A percentile compares a stretch with the other conserved stretches of the same genome.
Conservation (phyloP, 2,329 filamentous ascomycete genomes). For the Apiospora koreana region DNA sequence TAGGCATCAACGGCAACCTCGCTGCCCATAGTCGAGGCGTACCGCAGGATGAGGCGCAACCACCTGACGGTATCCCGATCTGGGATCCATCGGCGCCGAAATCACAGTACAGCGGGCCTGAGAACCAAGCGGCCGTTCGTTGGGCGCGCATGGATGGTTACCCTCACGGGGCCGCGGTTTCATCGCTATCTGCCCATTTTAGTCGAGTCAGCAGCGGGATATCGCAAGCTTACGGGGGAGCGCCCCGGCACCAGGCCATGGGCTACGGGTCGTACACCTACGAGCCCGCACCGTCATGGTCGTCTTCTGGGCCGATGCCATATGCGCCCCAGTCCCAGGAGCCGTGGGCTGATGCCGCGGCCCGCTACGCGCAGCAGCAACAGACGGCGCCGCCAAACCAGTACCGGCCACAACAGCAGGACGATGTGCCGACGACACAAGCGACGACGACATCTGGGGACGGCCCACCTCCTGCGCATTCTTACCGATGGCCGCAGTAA, state of each 20-base stretch:
- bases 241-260: not conserved
- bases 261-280: not conserved
- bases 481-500: not conserved
- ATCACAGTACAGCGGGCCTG: slow-evolving; percentile 34
- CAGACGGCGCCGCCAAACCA: not conserved
- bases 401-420: not conserved
- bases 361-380: slow-evolving; percentile 1
- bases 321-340: not conserved
- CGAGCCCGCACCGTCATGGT: not conserved
- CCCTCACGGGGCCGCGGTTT: not conserved
- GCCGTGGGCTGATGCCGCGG: not conserved
- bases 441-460: not conserved
- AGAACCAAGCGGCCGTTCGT: slow-evolving; percentile 35
- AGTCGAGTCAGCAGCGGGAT: not conserved
- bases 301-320: not conserved
- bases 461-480: not conserved
- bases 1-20: slow-evolving; percentile 77
- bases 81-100: slow-evolving; percentile 52
- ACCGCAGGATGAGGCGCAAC: slow-evolving; percentile 64
- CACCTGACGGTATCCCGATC: slow-evolving; percentile 59
- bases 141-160: slow-evolving; percentile 24
- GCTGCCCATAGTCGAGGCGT: slow-evolving; percentile 63
- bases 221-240: not conserved
- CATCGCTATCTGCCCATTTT: not conserved
- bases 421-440: not conserved